These are phyloP conservation scores for Scheffersomyces parashehatae DNA, from an alignment of 1,139 yeast species.

Conservation along the genomic window DNA sequence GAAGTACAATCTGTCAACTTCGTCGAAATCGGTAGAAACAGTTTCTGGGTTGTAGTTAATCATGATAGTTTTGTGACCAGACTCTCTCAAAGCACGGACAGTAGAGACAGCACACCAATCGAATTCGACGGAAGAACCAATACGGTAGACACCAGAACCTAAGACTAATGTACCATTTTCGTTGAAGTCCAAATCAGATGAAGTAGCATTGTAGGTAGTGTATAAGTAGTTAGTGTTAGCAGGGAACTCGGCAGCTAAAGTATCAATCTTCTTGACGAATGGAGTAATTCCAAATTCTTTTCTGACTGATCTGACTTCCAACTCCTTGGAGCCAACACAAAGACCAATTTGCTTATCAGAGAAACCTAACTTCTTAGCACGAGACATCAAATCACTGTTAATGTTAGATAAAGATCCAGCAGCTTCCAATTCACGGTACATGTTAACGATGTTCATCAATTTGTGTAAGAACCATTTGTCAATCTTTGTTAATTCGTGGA, in stretches of 20 bases:
- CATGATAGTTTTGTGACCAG: slow-evolving; percentile 91
- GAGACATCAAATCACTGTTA: slow-evolving; percentile 66
- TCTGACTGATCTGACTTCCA: slow-evolving; percentile 79
- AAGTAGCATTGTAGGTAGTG: slow-evolving; percentile 92
- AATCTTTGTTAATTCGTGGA: slow-evolving; percentile 86
- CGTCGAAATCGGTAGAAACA: slow-evolving; percentile 97
- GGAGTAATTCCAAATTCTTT: slow-evolving; percentile 80
- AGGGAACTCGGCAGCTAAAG: slow-evolving; percentile 98
- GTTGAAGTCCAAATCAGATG: slow-evolving; percentile 79
- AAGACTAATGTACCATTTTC: slow-evolving; percentile 93
- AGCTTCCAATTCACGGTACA: slow-evolving; percentile 77
- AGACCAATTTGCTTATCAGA: slow-evolving; percentile 90
- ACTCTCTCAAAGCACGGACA: slow-evolving; percentile 87
- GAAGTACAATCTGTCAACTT: slow-evolving; percentile 94
- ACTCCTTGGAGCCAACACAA: slow-evolving; percentile 67
- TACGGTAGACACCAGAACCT: slow-evolving; percentile 98
- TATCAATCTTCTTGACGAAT: slow-evolving; percentile 94
- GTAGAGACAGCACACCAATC: slow-evolving; percentile 99
- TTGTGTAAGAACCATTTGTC: slow-evolving; percentile 96
- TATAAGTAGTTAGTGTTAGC: slow-evolving; percentile 94
- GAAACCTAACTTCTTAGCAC: slow-evolving; percentile 93
- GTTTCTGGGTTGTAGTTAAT: slow-evolving; percentile 98
- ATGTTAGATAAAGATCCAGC: slow-evolving; percentile 55
- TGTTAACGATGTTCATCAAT: slow-evolving; percentile 83
- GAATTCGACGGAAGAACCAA: slow-evolving; percentile 97